These are phyloP conservation scores for Gracilaria gracilis DNA, from an alignment of 23 red algal genomes.

Conservation along the genomic window DNA sequence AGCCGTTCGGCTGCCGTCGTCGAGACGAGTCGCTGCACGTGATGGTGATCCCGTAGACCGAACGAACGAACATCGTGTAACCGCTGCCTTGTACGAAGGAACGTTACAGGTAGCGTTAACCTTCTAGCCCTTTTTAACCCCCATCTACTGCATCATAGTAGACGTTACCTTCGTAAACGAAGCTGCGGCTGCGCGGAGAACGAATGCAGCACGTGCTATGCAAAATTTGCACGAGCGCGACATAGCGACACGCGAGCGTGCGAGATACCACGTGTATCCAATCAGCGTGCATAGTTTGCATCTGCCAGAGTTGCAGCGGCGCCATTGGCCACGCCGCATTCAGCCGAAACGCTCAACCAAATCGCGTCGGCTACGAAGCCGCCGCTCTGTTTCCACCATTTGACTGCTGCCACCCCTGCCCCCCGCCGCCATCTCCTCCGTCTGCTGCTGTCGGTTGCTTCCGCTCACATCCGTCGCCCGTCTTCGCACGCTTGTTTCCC, in stretches of 20 bases:
- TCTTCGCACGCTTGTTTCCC: constrained; percentile 11
- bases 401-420: too few species aligned
- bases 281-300: constrained; percentile 60
- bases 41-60: constrained; percentile 13
- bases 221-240: constrained; percentile 17
- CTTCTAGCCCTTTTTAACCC: too few species aligned
- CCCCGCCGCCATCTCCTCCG: background rate
- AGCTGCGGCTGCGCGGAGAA: background rate
- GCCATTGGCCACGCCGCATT: constrained; percentile 9
- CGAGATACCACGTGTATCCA: constrained; percentile 49
- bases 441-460: background rate
- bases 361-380: background rate
- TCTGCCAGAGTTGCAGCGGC: background rate
- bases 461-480: background rate
- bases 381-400: constrained; percentile 7
- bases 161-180: background rate
- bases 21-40: constrained; percentile 51
- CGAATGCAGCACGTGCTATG: constrained; percentile 1
- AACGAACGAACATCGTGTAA: too few species aligned
- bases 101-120: too few species aligned
- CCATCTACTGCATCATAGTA: too few species aligned
- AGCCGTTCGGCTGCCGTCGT: constrained; percentile 22
- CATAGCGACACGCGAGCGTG: background rate
- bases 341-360: background rate
- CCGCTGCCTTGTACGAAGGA: too few species aligned